Evolutionary conservation across 345 rosid genomes (phyloP).

Genomic region (Capsella bursapastoris): DNA sequence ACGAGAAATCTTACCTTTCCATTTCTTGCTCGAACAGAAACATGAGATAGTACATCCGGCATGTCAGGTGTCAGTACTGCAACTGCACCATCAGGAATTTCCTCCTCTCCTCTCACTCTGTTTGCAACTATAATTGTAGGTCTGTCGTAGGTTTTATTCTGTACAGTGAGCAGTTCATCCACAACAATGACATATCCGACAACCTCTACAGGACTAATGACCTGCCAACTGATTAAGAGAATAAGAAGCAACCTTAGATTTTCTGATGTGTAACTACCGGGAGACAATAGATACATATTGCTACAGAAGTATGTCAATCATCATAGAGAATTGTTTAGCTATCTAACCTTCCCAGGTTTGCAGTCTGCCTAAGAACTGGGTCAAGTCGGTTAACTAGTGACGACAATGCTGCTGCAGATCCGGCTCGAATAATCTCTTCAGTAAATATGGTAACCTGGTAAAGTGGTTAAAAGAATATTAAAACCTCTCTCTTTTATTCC

Average conservation of each 20-base stretch:
- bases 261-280: slow-evolving; percentile 30
- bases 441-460: slow-evolving; percentile 86
- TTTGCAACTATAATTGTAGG: slow-evolving; percentile 93
- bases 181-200: slow-evolving; percentile 83
- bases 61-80: slow-evolving; percentile 97
- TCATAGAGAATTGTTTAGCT: slow-evolving; percentile 9
- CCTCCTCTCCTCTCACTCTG: slow-evolving; percentile 97
- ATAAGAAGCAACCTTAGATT: slow-evolving; percentile 40
- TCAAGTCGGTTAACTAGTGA: slow-evolving; percentile 87
- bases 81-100: slow-evolving; percentile 96
- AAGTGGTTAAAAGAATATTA: slow-evolving; percentile 14
- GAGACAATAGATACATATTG: slow-evolving; percentile 19
- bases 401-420: slow-evolving; percentile 94
- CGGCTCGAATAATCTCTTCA: slow-evolving; percentile 96
- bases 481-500: slow-evolving; percentile 17
- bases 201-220: slow-evolving; percentile 92
- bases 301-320: slow-evolving; percentile 15
- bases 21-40: slow-evolving; percentile 98
- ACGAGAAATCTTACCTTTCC: slow-evolving; percentile 67
- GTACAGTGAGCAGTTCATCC: slow-evolving; percentile 84
- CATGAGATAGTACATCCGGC: slow-evolving; percentile 99
- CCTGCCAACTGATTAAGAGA: slow-evolving; percentile 90
- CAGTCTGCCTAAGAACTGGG: slow-evolving; percentile 93
- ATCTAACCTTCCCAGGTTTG: slow-evolving; percentile 92
- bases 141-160: slow-evolving; percentile 72